phyloP scores from a whole-genome alignment of 441 rosid genomes.

The Brassica hybrid region DNA sequence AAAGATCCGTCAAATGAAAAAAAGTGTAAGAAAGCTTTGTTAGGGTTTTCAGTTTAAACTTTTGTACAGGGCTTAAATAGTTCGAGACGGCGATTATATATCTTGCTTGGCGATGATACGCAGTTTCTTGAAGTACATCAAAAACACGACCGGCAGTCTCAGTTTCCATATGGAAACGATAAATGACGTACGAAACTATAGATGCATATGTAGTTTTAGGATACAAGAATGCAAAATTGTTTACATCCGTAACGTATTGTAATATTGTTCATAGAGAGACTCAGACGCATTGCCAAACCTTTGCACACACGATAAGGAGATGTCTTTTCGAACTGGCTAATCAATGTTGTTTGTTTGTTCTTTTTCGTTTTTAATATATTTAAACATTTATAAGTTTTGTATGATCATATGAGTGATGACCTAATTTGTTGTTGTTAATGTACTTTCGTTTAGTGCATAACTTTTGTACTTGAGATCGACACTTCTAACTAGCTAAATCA shows the following conservation, averaged over 20 bases:
- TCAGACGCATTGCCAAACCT: slow-evolving; percentile 28
- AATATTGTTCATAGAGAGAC: slow-evolving; percentile 13
- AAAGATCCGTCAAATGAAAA: no score
- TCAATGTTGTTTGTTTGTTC: slow-evolving; percentile 17
- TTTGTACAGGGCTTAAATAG: neutral
- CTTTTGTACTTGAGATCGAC: neutral
- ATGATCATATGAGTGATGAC: slow-evolving; percentile 5
- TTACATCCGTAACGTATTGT: neutral
- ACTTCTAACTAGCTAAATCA: neutral
- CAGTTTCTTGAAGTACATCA: neutral
- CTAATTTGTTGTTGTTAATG: slow-evolving; percentile 9
- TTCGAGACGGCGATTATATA: neutral
- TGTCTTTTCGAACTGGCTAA: slow-evolving; percentile 33
- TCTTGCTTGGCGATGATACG: neutral
- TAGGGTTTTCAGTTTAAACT: neutral
- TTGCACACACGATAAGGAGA: slow-evolving; percentile 29
- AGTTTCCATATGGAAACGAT: neutral
- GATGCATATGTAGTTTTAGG: no score
- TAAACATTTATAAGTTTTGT: neutral
- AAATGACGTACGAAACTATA: no score
- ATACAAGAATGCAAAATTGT: neutral
- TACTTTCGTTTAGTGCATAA: neutral
- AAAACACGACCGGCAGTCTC: neutral
- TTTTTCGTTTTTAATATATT: neutral
- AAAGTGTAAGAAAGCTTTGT: neutral